Evolutionary conservation across 495 filamentous ascomycete species (phyloP), one percentile per base, ranked within the genome.

Genomic region (Aspergillus sparsus): DNA sequence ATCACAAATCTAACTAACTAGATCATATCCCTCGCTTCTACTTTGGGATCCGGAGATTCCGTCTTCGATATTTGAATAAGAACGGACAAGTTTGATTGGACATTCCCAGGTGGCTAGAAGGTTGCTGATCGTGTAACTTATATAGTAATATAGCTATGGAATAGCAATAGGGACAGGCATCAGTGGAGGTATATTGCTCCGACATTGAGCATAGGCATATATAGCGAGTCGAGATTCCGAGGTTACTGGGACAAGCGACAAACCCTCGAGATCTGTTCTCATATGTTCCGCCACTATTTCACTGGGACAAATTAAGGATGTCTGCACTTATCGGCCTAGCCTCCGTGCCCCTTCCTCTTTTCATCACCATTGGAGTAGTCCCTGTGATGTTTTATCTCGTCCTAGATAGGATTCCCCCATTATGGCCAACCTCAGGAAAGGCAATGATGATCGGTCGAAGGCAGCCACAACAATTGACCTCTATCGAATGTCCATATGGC

Each of bases 401-500:
- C 31, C 21, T 62, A 5, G 65, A 67, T 41, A 35, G 65, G 13
- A 37, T 64, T 34, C 61, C 61, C 13, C 57, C 55, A 1, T 16
- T 60, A 12, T 55, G 66, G 61, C 55, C 53, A 49, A 58, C 35
- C 31, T 64, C 58, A 10, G 62, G 62, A 54, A 66, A 66, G 15
- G 50, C 54, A 21, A 45, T 49, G 7, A 47, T 64, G 57, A 64
- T 66, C 18, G 66, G 66, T 16, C 56, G 50, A 32, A 60, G 62
- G 54, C 34, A 59, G 7, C 63, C 65, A 31, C 55, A 62, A 16
- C 34, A 35, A 2, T 32, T 62, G 35, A 66, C 66, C 13, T 57
- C 61, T 6, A 39, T 62, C 13, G 65, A 71, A 49, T 67, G 67
- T 49, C 62, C 62, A 1, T 69, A 69, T 34, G 27, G 8, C 5